Evolutionary conservation across 2,329 filamentous ascomycete genomes (phyloP).

Genomic region (Apiospora koreana): DNA sequence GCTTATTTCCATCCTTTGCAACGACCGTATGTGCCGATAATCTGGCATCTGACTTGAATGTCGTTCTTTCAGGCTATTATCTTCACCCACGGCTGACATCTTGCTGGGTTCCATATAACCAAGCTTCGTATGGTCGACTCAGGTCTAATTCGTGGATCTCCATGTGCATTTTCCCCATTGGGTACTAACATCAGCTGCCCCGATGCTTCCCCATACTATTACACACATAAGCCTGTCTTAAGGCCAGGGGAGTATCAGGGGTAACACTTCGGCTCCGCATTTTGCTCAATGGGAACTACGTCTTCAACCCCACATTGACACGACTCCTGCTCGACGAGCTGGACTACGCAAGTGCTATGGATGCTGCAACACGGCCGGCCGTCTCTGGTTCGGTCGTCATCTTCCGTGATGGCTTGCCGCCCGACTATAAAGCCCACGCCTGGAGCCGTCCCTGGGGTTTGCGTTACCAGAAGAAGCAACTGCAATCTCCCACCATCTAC

Average conservation of each 20-base stretch:
- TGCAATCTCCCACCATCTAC: background rate
- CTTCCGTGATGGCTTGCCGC: background rate
- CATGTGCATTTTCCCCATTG: background rate
- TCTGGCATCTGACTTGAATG: background rate
- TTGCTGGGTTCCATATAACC: background rate
- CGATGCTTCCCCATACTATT: background rate
- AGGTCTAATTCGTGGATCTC: background rate
- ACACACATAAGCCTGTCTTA: background rate
- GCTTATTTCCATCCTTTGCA: background rate
- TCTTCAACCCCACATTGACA: background rate
- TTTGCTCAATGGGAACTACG: background rate
- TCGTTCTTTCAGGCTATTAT: constrained; percentile 3
- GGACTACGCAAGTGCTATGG: background rate
- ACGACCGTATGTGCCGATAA: background rate
- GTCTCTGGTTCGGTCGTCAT: background rate
- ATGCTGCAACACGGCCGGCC: background rate
- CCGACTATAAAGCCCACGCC: background rate
- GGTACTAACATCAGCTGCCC: background rate
- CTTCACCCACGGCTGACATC: background rate
- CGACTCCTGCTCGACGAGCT: background rate
- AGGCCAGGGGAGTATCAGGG: background rate
- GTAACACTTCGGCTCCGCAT: background rate
- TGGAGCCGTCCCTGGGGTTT: background rate
- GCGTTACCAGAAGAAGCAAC: background rate
- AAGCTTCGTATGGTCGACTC: background rate